These are phyloP conservation scores for Moesziomyces aphidis DNA, from an alignment of 1,284 basidiomycete species.

Conservation along the genomic window DNA sequence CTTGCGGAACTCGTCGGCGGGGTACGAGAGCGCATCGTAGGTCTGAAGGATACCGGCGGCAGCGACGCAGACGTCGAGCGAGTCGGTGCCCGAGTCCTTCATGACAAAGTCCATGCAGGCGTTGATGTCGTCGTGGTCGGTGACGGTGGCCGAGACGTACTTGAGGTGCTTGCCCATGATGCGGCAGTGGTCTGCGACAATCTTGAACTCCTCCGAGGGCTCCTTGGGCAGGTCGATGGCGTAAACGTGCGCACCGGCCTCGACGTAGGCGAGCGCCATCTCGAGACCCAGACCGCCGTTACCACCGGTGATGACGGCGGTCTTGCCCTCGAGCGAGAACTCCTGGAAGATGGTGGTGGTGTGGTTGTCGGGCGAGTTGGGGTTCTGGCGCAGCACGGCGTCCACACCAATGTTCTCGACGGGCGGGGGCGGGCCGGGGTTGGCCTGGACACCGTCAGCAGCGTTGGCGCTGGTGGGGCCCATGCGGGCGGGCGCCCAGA, in stretches of 20 bases:
- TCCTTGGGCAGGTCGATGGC: slow-evolving; percentile 78
- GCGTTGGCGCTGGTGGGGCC: slow-evolving; percentile 35
- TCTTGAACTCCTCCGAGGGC: slow-evolving; percentile 77
- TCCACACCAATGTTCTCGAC: slow-evolving; percentile 65
- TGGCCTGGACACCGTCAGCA: slow-evolving; percentile 46
- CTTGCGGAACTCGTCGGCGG: slow-evolving; percentile 77
- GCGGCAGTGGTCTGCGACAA: slow-evolving; percentile 67
- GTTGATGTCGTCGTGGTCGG: slow-evolving; percentile 72
- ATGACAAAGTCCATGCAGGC: slow-evolving; percentile 65
- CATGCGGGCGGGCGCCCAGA: slow-evolving; percentile 46
- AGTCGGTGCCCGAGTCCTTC: slow-evolving; percentile 68
- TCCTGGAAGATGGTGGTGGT: slow-evolving; percentile 74
- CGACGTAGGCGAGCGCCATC: slow-evolving; percentile 80
- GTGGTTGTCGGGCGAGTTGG: slow-evolving; percentile 58
- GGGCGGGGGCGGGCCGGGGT: slow-evolving; percentile 64
- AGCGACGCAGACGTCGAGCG: slow-evolving; percentile 80
- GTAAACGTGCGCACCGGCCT: slow-evolving; percentile 82
- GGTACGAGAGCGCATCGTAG: slow-evolving; percentile 77
- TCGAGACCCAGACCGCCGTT: slow-evolving; percentile 85
- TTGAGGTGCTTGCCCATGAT: slow-evolving; percentile 76
- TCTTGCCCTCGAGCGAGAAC: slow-evolving; percentile 80
- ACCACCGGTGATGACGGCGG: slow-evolving; percentile 74
- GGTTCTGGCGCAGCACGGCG: slow-evolving; percentile 60
- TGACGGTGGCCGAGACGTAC: slow-evolving; percentile 69
- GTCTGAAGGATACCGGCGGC: slow-evolving; percentile 80